Percentiles rank a stretch among this genome's conserved stretches.
Conservation (phyloP, 1,139 yeast species). For the Debaryomycetaceae sp. region DNA sequence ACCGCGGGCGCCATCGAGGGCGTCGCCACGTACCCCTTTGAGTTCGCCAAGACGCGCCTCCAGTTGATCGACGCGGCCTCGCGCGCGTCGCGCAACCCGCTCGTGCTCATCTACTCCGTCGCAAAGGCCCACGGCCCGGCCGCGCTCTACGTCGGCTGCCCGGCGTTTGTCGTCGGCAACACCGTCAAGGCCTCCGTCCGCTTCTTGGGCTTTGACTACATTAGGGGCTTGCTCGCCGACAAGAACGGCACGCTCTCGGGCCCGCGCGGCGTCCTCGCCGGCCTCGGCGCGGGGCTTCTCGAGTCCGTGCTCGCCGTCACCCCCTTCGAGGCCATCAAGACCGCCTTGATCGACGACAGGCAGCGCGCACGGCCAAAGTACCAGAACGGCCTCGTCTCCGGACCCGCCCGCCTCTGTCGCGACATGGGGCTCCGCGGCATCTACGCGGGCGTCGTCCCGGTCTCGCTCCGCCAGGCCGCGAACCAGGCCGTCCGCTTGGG, state of each 20-base stretch:
- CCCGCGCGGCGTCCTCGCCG: slow-evolving; percentile 87
- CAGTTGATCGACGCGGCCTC: slow-evolving; percentile 70
- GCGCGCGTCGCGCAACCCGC: slow-evolving; percentile 68
- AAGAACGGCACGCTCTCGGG: slow-evolving; percentile 81
- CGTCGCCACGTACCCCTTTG: slow-evolving; percentile 85
- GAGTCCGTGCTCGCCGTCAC: slow-evolving; percentile 93
- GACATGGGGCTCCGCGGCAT: slow-evolving; percentile 80
- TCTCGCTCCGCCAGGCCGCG: slow-evolving; percentile 89
- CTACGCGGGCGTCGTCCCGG: slow-evolving; percentile 86
- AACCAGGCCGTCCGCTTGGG: slow-evolving; percentile 93
- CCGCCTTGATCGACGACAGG: slow-evolving; percentile 89
- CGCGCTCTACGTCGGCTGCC: slow-evolving; percentile 90
- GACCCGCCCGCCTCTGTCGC: slow-evolving; percentile 49
- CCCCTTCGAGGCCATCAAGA: slow-evolving; percentile 93
- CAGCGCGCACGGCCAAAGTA: slow-evolving; percentile 69
- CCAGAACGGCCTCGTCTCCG: slow-evolving; percentile 54
- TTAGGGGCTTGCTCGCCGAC: slow-evolving; percentile 68
- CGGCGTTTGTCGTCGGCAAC: slow-evolving; percentile 92
- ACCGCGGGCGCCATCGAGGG: slow-evolving; percentile 94
- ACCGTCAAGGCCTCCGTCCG: slow-evolving; percentile 93
- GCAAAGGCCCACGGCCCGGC: slow-evolving; percentile 72
- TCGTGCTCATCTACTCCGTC: slow-evolving; percentile 63
- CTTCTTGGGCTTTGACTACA: slow-evolving; percentile 83
- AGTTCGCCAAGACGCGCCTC: slow-evolving; percentile 88
- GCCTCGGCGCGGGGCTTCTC: slow-evolving; percentile 89